phyloP scores from a whole-genome alignment of 805 yeast genomes.

The Pichia thaimueangensis region DNA sequence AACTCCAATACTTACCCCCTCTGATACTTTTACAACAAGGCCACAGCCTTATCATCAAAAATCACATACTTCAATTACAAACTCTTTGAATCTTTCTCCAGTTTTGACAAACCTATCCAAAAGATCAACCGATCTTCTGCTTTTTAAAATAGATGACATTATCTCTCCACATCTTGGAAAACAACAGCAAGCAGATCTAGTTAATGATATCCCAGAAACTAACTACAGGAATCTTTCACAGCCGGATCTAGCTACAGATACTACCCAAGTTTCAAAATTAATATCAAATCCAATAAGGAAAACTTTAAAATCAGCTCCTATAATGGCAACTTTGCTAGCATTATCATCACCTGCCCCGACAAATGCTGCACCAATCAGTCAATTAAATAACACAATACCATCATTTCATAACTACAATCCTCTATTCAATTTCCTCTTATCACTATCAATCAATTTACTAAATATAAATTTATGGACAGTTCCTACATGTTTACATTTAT shows the following conservation, averaged over 20 bases:
- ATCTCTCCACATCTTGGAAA: background rate
- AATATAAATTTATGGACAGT: background rate
- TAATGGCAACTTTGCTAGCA: constrained; percentile 28
- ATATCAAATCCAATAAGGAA: background rate
- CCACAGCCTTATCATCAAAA: background rate
- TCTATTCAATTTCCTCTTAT: background rate
- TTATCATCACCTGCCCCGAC: constrained; percentile 23
- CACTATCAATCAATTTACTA: background rate
- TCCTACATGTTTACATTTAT: background rate
- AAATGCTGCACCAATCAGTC: constrained; percentile 15
- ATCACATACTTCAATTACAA: background rate
- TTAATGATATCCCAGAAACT: background rate
- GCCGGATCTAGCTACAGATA: background rate
- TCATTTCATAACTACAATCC: background rate
- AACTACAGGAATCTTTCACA: background rate
- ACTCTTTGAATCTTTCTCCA: background rate
- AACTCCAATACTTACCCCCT: background rate
- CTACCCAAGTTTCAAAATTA: background rate
- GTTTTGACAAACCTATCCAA: background rate
- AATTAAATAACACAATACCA: background rate
- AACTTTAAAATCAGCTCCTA: constrained; percentile 21
- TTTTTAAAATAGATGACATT: constrained; percentile 6
- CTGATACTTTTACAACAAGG: background rate
- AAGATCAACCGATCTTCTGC: background rate
- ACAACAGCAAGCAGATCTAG: background rate